Conservation (phyloP, 768 basidiomycete genomes). For the Lentinus brumalis region DNA sequence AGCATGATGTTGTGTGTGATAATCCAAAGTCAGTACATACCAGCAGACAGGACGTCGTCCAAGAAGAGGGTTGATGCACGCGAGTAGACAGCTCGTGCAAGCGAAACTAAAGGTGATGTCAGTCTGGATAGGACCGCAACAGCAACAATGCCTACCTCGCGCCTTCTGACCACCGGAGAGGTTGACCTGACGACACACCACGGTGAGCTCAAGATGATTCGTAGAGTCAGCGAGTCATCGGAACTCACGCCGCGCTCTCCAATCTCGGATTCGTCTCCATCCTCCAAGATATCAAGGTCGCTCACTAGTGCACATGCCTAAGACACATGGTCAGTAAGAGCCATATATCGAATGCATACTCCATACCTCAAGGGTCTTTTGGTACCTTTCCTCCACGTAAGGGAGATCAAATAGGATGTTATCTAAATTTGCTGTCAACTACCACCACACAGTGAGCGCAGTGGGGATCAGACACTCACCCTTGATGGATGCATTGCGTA, state of each 20-base stretch:
- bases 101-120: constrained; percentile 44
- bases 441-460: neutral
- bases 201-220: no score
- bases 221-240: no score
- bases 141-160: constrained; percentile 19
- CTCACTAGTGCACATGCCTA: constrained; percentile 60
- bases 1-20: neutral
- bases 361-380: constrained; percentile 69
- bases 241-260: constrained; percentile 65
- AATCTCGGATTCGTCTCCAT: constrained; percentile 86
- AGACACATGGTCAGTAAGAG: neutral
- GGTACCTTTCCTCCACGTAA: constrained; percentile 71
- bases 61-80: constrained; percentile 79
- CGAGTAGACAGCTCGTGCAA: constrained; percentile 89
- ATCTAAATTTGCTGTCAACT: constrained; percentile 32
- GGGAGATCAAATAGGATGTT: constrained; percentile 85
- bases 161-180: constrained; percentile 58
- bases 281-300: constrained; percentile 82
- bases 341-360: neutral
- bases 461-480: constrained; percentile 30
- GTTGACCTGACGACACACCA: constrained; percentile 38
- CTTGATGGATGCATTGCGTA: constrained; percentile 71
- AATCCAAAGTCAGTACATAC: constrained; percentile 24
- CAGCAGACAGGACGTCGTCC: constrained; percentile 74
- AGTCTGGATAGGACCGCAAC: no score